Evolutionary conservation across 1,284 basidiomycete species (phyloP).

Genomic region (Boletellus sp.): DNA sequence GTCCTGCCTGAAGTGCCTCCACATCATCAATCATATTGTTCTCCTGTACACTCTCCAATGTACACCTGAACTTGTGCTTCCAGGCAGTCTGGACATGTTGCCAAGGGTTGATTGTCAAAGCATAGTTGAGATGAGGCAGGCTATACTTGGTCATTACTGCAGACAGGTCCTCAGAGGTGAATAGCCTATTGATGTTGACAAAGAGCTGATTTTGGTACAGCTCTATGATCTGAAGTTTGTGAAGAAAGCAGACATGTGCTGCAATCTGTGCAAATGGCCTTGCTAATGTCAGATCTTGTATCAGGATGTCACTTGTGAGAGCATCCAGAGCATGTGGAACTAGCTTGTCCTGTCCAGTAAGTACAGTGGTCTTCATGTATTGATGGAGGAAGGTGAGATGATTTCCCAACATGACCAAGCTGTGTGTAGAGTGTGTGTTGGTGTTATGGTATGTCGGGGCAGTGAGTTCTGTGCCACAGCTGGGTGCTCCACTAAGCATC

Average conservation of each 20-base stretch:
- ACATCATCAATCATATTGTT: slow-evolving; percentile 8
- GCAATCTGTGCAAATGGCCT: slow-evolving; percentile 25
- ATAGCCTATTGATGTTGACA: slow-evolving; percentile 23
- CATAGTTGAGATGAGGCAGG: slow-evolving; percentile 1
- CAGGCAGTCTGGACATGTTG: slow-evolving; percentile 29
- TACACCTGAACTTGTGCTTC: slow-evolving; percentile 17
- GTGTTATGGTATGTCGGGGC: slow-evolving; percentile 20
- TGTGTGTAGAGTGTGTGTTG: neutral
- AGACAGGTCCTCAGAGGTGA: slow-evolving; percentile 21
- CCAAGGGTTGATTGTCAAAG: slow-evolving; percentile 21
- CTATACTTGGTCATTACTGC: slow-evolving; percentile 5
- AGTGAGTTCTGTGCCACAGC: slow-evolving; percentile 25
- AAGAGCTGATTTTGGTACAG: slow-evolving; percentile 23
- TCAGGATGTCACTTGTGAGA: slow-evolving; percentile 19
- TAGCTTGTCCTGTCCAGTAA: slow-evolving; percentile 23
- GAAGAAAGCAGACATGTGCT: slow-evolving; percentile 5
- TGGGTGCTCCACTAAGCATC: slow-evolving; percentile 20
- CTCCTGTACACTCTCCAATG: neutral
- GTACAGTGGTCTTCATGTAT: slow-evolving; percentile 25
- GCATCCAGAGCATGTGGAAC: slow-evolving; percentile 32
- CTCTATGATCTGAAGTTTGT: neutral
- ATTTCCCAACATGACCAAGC: slow-evolving; percentile 16
- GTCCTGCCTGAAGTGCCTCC: slow-evolving; percentile 26
- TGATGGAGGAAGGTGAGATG: slow-evolving; percentile 20
- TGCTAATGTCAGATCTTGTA: slow-evolving; percentile 28